Evolutionary conservation across 169 alveolate genomes (phyloP), one percentile per base, ranked within the genome.

Genomic region (Plasmodium vivax): DNA sequence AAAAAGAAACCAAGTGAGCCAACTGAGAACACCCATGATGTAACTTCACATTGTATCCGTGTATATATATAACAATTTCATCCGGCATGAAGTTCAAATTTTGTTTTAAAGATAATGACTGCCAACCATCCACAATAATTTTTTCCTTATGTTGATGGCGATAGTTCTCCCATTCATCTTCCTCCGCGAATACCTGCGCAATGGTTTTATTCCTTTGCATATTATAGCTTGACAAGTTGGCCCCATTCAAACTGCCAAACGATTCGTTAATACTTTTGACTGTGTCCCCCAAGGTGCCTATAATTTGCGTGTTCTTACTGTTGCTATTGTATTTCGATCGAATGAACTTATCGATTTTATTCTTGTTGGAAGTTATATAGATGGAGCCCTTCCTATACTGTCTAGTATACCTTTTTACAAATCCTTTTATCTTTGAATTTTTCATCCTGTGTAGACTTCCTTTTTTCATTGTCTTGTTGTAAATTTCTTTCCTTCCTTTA

Each of bases 31-130:
- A 95, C 8, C 97, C 97, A 92, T 97, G 97, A 41, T 84, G 95
- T 62, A 97, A 95, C 36, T 94, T 97, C 32, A 96, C 96, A 94
- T 98, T 98, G 88, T 98, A 98, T 12, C 99, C 99, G 85, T 98
- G 99, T 62, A 97, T 96, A 87, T 97, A 98, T 68, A 98, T 92
- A 36, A 97, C 96, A 34, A 96, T 98, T 85, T 97, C 98, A 23
- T 96, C 98, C 27, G 98, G 95, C 80, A 96, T 93, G 62, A 90
- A 81, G 56, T 91, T 96, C 51, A 85, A 83, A 73, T 95, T 95
- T 19, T 90, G 96, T 58, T 94, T 95, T 79, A 96, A 94, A 27
- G 97, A 85, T 73, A 96, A 94, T 9, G 97, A 95, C 16, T 91
- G 94, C 98, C 98, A 96, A 34, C 97, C 97, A 5, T 95, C 93